phyloP scores from a whole-genome alignment of 495 filamentous ascomycete genomes.

The Aspergillus diversus region DNA sequence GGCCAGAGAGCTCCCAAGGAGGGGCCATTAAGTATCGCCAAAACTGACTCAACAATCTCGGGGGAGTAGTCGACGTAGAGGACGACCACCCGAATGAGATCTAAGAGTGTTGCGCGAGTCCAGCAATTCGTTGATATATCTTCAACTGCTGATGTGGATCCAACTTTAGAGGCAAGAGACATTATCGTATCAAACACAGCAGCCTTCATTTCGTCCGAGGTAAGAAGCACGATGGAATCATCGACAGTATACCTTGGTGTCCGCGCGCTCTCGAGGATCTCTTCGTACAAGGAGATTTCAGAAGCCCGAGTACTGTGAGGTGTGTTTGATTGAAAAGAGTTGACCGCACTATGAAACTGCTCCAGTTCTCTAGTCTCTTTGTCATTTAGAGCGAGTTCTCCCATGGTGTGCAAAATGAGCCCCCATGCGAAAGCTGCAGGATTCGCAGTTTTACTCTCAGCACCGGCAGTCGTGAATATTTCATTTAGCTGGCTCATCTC shows the following conservation, averaged over 20 bases:
- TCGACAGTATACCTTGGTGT: constrained; percentile 43
- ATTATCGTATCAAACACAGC: constrained; percentile 66
- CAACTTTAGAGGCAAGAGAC: constrained; percentile 52
- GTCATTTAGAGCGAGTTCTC: constrained; percentile 58
- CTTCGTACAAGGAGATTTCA: constrained; percentile 52
- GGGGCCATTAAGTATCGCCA: constrained; percentile 59
- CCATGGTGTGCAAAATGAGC: constrained; percentile 70
- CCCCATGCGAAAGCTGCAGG: constrained; percentile 79
- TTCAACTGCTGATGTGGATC: constrained; percentile 43
- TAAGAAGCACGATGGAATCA: constrained; percentile 52
- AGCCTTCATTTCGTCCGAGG: constrained; percentile 55
- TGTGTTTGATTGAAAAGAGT: constrained; percentile 51
- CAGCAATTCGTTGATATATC: constrained; percentile 41
- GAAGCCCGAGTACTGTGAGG: constrained; percentile 31
- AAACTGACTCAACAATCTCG: constrained; percentile 62
- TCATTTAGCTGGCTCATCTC: constrained; percentile 68
- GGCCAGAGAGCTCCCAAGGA: constrained; percentile 34
- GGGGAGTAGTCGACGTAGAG: constrained; percentile 65
- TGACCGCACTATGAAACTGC: constrained; percentile 64
- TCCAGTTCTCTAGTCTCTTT: constrained; percentile 63
- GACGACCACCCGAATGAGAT: constrained; percentile 62
- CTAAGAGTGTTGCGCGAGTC: constrained; percentile 64
- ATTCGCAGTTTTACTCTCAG: constrained; percentile 56
- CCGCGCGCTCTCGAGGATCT: constrained; percentile 52
- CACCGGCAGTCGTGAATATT: constrained; percentile 57